A percentile compares a stretch with the other conserved stretches of the same genome.
Evolutionary conservation across 352 stramenopile species (phyloP).

Genomic region (Plasmopara muralis): DNA sequence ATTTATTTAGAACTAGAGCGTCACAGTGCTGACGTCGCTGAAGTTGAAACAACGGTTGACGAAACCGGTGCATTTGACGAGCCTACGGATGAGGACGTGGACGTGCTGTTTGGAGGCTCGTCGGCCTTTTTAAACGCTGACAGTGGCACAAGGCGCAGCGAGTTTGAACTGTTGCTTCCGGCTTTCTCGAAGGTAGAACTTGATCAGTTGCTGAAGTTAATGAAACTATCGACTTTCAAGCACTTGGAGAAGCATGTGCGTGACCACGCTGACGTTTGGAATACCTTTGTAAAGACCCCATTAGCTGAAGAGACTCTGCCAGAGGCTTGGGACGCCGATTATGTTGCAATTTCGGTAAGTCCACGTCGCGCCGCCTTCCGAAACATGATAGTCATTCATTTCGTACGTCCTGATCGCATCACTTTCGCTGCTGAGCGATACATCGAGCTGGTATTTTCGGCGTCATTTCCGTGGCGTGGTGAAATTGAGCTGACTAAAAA

Average conservation of each 20-base stretch:
- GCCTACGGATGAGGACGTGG: slow-evolving; percentile 63
- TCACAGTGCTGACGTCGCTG: slow-evolving; percentile 37
- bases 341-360: slow-evolving; percentile 30
- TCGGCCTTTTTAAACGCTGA: slow-evolving; percentile 44
- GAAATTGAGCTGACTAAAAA: slow-evolving; percentile 92
- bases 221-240: slow-evolving; percentile 70
- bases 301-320: slow-evolving; percentile 73
- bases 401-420: slow-evolving; percentile 86
- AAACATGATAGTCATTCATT: slow-evolving; percentile 73
- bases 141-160: slow-evolving; percentile 25
- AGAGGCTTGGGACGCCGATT: slow-evolving; percentile 42
- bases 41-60: slow-evolving; percentile 22
- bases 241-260: slow-evolving; percentile 66
- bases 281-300: slow-evolving; percentile 68
- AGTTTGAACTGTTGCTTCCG: slow-evolving; percentile 45
- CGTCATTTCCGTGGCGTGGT: slow-evolving; percentile 91
- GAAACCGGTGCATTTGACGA: slow-evolving; percentile 40
- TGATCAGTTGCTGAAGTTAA: slow-evolving; percentile 83
- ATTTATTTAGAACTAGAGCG: slow-evolving; percentile 82
- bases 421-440: slow-evolving; percentile 76
- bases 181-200: slow-evolving; percentile 61
- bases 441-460: slow-evolving; percentile 81
- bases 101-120: slow-evolving; percentile 56
- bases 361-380: slow-evolving; percentile 71
- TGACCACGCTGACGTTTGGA: slow-evolving; percentile 60